Base-by-base conservation (phyloP, 768 basidiomycete species). In the Suillus bovinus region DNA sequence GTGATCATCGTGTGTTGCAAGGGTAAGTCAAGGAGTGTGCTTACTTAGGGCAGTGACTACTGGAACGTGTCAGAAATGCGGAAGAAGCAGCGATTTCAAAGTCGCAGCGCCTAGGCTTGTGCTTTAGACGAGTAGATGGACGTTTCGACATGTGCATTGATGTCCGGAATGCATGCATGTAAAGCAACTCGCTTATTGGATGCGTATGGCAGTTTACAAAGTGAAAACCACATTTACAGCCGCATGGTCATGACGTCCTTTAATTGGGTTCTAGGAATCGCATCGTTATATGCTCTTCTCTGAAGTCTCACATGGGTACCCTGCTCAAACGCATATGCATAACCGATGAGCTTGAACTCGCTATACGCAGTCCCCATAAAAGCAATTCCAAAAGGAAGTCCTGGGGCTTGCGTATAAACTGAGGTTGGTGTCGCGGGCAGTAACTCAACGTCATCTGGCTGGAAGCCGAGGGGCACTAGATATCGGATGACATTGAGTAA, bases 241-340 rank as follows among this genome's bases (percentile, higher is more conserved):
- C 34, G 31, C n/a, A n/a, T n/a, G 10, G 29, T n/a, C 20, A 74
- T 55, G 11, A 78, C 68, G 59, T 79, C 73, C 29, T 20, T 61
- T 14, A 79, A 63, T 66, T 80, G 85, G 4, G 84, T 85, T 69
- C 75, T 81, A 2, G 85, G 85, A 39, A 85, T 80, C 20, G 85
- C 84, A 13, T 69, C 82, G 2, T 76, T 63, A 64, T 76, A 82
- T 4, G 84, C 84, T 67, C 67, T 79, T 63, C 81, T 73, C 53
- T 69, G 66, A 46, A 84, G 67, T 9, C 85, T 68, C 2, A 78
- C 80, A 60, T 82, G 75, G 9, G 86, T 88, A 62, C 78, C 78
- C 69, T 87, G 86, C 69, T 88, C 86, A 66, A 83, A 87, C 0
- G 85, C 85, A 72, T 79, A 86, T 5, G 77, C 86, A 60, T 82